These are phyloP conservation scores for Ophiocordyceps camponoti-floridani DNA, from an alignment of 2,329 filamentous ascomycete genomes.

Conservation along the genomic window DNA sequence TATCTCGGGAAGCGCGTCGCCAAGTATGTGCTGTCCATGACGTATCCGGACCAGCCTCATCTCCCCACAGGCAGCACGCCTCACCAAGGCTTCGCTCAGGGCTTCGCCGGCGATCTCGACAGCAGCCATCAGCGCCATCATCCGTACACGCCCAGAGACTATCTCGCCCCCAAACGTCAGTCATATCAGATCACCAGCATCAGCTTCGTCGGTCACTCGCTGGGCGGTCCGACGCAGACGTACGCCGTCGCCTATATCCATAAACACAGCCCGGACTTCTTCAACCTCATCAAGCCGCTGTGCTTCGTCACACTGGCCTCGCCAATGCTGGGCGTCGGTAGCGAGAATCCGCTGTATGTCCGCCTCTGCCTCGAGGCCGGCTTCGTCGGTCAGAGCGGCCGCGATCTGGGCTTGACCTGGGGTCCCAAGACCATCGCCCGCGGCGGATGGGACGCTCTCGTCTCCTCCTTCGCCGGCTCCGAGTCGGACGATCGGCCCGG, in stretches of 20 bases:
- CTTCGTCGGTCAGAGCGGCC: conserved; percentile 80
- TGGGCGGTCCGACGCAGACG: conserved; percentile 78
- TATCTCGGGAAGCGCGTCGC: conserved; percentile 90
- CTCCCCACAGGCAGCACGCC: conserved; percentile 42
- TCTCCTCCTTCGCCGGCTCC: conserved; percentile 51
- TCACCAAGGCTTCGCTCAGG: conserved; percentile 22
- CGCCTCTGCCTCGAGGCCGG: conserved; percentile 95
- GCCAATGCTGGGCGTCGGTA: conserved; percentile 79
- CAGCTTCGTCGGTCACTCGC: conserved; percentile 82
- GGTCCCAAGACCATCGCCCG: conserved; percentile 68
- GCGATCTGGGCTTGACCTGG: conserved; percentile 92
- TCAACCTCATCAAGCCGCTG: conserved; percentile 66
- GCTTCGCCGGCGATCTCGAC: conserved; percentile 5
- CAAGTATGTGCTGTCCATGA: conserved; percentile 75
- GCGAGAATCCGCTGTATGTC: conserved; percentile 94
- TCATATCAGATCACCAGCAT: conserved; percentile 83
- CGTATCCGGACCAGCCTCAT: conserved; percentile 86
- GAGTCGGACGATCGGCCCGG: conserved; percentile 53
- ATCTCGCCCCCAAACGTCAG: conserved; percentile 14
- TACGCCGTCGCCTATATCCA: conserved; percentile 95
- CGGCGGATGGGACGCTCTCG: conserved; percentile 77
- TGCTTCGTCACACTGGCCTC: conserved; percentile 84
- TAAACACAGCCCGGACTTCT: conserved; percentile 86
- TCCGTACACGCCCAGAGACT: neutral
- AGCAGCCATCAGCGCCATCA: conserved; percentile 23